Percentiles rank a stretch among this genome's conserved stretches.
phyloP scores from a whole-genome alignment of 495 filamentous ascomycete genomes.

The Schizothecium vesticola region DNA sequence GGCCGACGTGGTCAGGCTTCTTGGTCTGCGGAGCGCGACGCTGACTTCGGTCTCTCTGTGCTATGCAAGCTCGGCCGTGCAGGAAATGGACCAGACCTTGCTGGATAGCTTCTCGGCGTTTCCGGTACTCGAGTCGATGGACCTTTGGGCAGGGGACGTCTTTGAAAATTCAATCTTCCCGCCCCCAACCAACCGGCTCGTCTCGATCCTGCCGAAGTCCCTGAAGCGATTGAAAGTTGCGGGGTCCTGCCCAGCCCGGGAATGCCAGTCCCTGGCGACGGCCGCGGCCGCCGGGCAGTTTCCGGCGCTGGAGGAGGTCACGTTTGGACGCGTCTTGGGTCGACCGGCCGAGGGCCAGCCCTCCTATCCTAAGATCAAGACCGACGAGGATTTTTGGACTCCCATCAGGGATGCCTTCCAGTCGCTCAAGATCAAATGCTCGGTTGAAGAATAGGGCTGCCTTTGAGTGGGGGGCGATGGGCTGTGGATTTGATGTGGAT shows the following conservation, averaged over 20 bases:
- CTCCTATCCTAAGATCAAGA: neutral
- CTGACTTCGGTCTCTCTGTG: neutral
- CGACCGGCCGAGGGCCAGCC: neutral
- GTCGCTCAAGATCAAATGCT: neutral
- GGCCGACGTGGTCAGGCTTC: neutral
- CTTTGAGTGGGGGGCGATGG: too few species aligned
- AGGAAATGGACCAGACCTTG: too few species aligned
- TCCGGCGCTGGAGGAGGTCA: neutral
- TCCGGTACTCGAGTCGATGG: neutral
- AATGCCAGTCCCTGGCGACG: neutral
- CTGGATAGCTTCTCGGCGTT: neutral
- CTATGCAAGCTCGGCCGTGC: neutral
- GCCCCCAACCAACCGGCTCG: neutral
- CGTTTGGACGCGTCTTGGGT: neutral
- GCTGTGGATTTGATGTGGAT: too few species aligned
- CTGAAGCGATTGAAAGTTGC: neutral
- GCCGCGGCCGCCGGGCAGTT: neutral
- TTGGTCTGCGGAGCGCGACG: neutral
- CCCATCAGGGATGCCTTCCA: neutral
- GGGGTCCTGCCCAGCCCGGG: too few species aligned
- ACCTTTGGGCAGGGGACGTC: neutral
- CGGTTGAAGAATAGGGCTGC: neutral
- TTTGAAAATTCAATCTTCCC: neutral
- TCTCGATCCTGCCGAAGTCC: neutral
- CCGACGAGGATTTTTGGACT: neutral